These are phyloP conservation scores for Naganishia vaughanmartiniae DNA, from an alignment of 768 basidiomycete species.

Conservation along the genomic window DNA sequence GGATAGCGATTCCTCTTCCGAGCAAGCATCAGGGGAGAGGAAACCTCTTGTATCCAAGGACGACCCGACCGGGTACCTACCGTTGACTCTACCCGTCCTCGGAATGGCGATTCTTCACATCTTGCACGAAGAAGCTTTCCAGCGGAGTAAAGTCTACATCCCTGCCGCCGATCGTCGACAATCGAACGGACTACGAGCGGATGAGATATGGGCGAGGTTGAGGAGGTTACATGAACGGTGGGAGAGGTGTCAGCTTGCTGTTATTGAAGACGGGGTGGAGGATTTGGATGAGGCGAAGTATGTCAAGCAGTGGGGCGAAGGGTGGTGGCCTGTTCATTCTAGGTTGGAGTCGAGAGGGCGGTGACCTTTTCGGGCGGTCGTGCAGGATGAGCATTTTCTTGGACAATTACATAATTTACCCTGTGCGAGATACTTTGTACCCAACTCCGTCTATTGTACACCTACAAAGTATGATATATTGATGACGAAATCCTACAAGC, in stretches of 20 bases:
- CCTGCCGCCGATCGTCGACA: conserved; percentile 12
- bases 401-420: background rate
- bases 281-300: conserved; percentile 12
- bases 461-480: no score
- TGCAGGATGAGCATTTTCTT: background rate
- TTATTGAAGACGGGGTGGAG: conserved; percentile 30
- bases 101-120: conserved; percentile 28
- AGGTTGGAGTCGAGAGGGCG: background rate
- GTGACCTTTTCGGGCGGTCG: background rate
- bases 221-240: conserved; percentile 26
- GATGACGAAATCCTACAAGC: conserved; percentile 19
- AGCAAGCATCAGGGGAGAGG: background rate
- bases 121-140: conserved; percentile 20
- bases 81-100: conserved; percentile 23
- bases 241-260: conserved; percentile 22
- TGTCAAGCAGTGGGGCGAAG: conserved; percentile 20
- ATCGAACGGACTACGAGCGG: conserved; percentile 20
- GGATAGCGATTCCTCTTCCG: conserved; percentile 9
- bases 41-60: background rate
- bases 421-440: background rate
- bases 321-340: conserved; percentile 27
- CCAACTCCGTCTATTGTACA: background rate
- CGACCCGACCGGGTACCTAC: conserved; percentile 28
- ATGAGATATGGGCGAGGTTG: conserved; percentile 19
- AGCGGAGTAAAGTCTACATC: conserved; percentile 17